Evolutionary conservation across 441 rosid genomes (phyloP).

Genomic region (Eruca vesicaria): DNA sequence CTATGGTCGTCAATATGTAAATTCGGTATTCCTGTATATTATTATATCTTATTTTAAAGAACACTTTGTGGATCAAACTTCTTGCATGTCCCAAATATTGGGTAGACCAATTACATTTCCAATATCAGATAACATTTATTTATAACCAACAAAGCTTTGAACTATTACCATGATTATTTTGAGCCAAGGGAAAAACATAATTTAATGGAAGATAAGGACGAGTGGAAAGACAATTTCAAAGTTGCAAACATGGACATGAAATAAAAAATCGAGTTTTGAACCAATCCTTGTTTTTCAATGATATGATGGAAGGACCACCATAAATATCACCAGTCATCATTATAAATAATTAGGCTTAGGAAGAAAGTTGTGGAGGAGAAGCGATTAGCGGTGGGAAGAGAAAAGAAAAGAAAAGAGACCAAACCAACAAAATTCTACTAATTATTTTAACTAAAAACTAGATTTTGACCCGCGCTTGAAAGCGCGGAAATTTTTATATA

Average conservation of each 20-base stretch:
- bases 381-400: slow-evolving; percentile 29
- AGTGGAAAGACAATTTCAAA: slow-evolving; percentile 21
- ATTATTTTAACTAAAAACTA: no score
- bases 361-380: slow-evolving; percentile 10
- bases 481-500: neutral
- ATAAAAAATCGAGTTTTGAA: slow-evolving; percentile 24
- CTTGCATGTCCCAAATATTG: neutral
- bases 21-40: neutral
- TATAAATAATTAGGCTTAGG: neutral
- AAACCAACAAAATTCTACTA: neutral
- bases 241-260: slow-evolving; percentile 9
- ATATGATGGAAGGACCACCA: slow-evolving; percentile 3
- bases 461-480: no score
- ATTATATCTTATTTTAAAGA: neutral
- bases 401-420: slow-evolving; percentile 10
- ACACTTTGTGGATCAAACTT: slow-evolving; percentile 9
- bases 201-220: slow-evolving; percentile 24
- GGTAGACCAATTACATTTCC: neutral
- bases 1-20: neutral
- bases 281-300: slow-evolving; percentile 24
- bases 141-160: neutral
- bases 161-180: neutral
- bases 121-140: neutral
- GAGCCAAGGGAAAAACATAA: slow-evolving; percentile 1
- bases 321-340: neutral